Conservation (phyloP, 2,329 filamentous ascomycete genomes). For the Hortaea werneckii region DNA sequence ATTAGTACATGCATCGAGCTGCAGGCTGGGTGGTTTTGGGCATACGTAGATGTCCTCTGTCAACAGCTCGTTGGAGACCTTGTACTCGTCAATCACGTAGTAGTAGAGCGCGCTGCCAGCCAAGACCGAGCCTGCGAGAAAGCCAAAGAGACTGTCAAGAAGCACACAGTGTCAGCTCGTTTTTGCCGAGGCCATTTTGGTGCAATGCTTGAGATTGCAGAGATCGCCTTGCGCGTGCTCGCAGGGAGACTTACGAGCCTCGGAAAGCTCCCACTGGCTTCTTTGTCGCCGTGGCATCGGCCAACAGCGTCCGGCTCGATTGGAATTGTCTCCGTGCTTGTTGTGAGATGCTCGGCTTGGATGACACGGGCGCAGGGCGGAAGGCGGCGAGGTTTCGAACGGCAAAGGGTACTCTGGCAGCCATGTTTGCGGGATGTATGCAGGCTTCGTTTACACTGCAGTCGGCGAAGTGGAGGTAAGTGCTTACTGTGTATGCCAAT, state of each 20-base stretch:
- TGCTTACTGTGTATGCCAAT: too few relatives aligned
- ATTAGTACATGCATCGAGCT: too few relatives aligned
- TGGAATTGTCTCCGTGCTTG: slow-evolving; percentile 26
- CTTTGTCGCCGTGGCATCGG: slow-evolving; percentile 30
- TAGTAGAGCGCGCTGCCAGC: slow-evolving; percentile 78
- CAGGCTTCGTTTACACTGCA: too few relatives aligned
- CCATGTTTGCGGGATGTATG: slow-evolving; percentile 26
- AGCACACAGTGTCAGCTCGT: not conserved
- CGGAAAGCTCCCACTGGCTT: slow-evolving; percentile 62
- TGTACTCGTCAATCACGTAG: slow-evolving; percentile 89
- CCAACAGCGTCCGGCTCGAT: slow-evolving; percentile 20
- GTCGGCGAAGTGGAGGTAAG: too few relatives aligned
- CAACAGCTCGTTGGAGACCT: slow-evolving; percentile 82
- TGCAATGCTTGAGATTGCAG: not conserved
- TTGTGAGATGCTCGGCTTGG: slow-evolving; percentile 5
- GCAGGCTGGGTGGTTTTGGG: slow-evolving; percentile 17
- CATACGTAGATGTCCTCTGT: slow-evolving; percentile 93
- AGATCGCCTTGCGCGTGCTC: not conserved
- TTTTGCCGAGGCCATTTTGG: slow-evolving; percentile 1
- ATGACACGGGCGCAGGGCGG: slow-evolving; percentile 8
- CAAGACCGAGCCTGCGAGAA: slow-evolving; percentile 73
- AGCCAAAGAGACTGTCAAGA: slow-evolving; percentile 66
- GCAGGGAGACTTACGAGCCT: slow-evolving; percentile 51
- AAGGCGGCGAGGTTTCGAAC: slow-evolving; percentile 21
- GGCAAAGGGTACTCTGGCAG: slow-evolving; percentile 33